Conservation (phyloP, 2,329 filamentous ascomycete species). For the Diaporthe sp. region DNA sequence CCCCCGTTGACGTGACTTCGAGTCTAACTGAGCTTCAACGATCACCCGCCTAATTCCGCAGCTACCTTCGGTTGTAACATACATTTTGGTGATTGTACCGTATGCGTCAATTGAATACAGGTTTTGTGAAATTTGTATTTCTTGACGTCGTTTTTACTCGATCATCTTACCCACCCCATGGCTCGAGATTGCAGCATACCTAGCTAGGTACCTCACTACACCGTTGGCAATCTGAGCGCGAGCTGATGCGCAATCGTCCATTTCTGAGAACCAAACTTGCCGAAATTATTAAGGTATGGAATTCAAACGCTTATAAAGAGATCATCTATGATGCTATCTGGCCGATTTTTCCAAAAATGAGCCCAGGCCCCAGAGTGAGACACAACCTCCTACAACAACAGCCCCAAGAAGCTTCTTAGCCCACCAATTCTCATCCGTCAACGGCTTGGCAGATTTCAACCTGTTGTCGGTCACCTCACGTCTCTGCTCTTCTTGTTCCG, state of each 20-base stretch:
- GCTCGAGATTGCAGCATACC: not conserved
- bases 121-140: not conserved
- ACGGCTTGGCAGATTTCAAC: conserved; percentile 67
- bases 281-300: not conserved
- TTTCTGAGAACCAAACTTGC: not conserved
- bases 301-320: not conserved
- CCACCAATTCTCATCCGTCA: conserved; percentile 77
- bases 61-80: not conserved
- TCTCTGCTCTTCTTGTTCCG: conserved; percentile 40
- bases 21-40: not conserved
- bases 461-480: conserved; percentile 47
- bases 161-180: not conserved
- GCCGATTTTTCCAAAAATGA: conserved; percentile 61
- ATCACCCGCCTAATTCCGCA: not conserved
- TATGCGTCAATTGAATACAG: not conserved
- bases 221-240: not conserved
- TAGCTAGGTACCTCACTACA: not conserved
- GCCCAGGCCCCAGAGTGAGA: conserved; percentile 69
- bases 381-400: conserved; percentile 72
- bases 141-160: not conserved
- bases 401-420: conserved; percentile 74
- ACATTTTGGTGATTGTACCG: not conserved
- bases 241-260: not conserved
- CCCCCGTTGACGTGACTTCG: not conserved
- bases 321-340: not conserved